These are phyloP conservation scores for Sutorius eximius DNA, from an alignment of 1,284 basidiomycete species.

Conservation along the genomic window DNA sequence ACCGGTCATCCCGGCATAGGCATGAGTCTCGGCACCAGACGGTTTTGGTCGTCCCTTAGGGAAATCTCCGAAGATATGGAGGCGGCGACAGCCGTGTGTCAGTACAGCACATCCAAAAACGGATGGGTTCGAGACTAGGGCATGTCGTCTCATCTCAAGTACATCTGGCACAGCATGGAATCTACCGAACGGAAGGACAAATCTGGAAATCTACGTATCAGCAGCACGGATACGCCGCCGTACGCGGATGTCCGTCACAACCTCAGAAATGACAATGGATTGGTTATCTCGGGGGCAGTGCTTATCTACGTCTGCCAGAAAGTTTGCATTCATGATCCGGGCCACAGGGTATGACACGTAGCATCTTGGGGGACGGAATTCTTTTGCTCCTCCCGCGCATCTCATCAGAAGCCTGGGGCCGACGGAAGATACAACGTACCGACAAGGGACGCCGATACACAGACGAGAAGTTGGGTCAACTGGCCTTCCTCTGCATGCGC, in stretches of 20 bases:
- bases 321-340: not conserved
- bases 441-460: not conserved
- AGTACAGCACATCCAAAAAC: too few species aligned
- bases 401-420: too few species aligned
- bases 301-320: not conserved
- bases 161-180: not conserved
- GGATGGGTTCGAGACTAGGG: not conserved
- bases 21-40: too few species aligned
- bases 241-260: not conserved
- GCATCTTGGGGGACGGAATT: not conserved
- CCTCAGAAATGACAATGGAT: not conserved
- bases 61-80: too few species aligned
- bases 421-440: too few species aligned
- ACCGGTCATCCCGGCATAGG: not conserved
- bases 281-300: not conserved
- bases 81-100: too few species aligned
- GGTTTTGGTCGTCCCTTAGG: too few species aligned
- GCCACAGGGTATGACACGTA: not conserved
- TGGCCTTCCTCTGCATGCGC: not conserved
- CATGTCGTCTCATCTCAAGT: not conserved
- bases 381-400: not conserved
- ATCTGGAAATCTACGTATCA: not conserved
- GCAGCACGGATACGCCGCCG: not conserved
- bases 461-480: not conserved
- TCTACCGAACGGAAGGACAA: not conserved